These are phyloP conservation scores for Dimocarpus longan DNA, from an alignment of 345 rosid genomes.

Conservation along the genomic window DNA sequence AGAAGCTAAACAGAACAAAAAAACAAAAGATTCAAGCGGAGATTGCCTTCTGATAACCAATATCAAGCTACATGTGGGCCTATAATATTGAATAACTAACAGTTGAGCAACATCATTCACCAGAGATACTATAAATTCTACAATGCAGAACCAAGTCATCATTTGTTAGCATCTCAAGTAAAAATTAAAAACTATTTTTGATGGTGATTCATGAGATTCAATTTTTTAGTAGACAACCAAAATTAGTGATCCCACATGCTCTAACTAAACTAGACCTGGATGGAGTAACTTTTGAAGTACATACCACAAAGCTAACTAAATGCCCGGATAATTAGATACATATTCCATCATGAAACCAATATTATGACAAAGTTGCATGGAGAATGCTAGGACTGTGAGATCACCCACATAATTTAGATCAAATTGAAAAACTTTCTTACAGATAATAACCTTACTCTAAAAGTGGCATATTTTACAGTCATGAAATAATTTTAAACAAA, in stretches of 20 bases:
- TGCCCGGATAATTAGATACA: no score
- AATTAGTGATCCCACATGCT: background rate
- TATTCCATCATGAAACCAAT: no score
- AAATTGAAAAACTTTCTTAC: background rate
- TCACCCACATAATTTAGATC: background rate
- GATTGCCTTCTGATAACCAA: background rate
- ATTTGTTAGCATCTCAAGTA: background rate
- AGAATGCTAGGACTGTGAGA: no score
- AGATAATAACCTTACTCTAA: background rate
- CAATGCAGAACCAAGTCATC: background rate
- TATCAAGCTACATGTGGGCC: background rate
- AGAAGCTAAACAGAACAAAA: background rate
- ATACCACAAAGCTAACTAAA: no score
- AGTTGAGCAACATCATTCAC: background rate
- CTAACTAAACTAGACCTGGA: no score
- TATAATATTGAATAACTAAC: no score
- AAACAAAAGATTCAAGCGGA: background rate
- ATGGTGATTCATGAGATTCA: background rate
- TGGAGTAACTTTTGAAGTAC: no score
- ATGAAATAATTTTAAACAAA: no score
- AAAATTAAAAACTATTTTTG: background rate
- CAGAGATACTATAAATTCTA: no score
- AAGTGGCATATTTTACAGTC: background rate
- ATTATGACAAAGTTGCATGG: no score
- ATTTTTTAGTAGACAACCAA: background rate